phyloP scores from a whole-genome alignment of 2,329 filamentous ascomycete species.

The Plectosphaerella sp. region DNA sequence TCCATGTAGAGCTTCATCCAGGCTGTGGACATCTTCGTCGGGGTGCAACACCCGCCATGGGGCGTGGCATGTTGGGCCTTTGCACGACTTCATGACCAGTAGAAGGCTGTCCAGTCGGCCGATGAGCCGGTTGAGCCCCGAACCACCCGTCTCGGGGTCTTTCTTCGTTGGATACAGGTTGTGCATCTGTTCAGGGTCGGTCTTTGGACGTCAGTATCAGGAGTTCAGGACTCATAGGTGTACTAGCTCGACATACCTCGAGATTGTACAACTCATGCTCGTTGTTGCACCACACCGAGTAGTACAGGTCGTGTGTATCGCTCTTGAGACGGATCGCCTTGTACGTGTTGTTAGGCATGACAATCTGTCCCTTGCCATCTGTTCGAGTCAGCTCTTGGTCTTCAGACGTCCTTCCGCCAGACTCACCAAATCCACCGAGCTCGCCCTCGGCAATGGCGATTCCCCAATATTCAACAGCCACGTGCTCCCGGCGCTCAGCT shows the following conservation, averaged over 20 bases:
- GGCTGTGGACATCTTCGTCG: conserved; percentile 40
- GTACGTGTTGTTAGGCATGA: conserved; percentile 49
- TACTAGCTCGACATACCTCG: conserved; percentile 29
- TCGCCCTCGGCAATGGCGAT: conserved; percentile 31
- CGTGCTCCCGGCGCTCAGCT: conserved; percentile 42
- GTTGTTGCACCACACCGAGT: conserved; percentile 65
- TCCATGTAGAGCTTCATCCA: conserved; percentile 44
- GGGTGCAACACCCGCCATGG: conserved; percentile 57
- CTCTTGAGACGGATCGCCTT: conserved; percentile 54
- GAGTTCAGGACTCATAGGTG: not conserved
- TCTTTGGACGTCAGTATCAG: conserved; percentile 21
- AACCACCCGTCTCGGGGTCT: not conserved
- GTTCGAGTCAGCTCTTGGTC: not conserved
- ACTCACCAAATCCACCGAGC: conserved; percentile 16
- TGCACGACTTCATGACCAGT: conserved; percentile 58
- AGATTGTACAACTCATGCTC: conserved; percentile 65
- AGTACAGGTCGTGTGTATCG: conserved; percentile 55
- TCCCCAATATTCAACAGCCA: conserved; percentile 56
- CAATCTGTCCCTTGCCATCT: not conserved
- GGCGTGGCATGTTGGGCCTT: conserved; percentile 43
- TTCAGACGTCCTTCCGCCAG: no score
- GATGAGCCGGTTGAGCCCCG: conserved; percentile 26
- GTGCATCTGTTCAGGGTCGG: conserved; percentile 46
- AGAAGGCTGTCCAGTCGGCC: conserved; percentile 53
- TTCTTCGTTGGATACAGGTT: conserved; percentile 30